These are phyloP conservation scores for Chlorella variabilis DNA, from an alignment of 163 green algal genomes.

Conservation along the genomic window DNA sequence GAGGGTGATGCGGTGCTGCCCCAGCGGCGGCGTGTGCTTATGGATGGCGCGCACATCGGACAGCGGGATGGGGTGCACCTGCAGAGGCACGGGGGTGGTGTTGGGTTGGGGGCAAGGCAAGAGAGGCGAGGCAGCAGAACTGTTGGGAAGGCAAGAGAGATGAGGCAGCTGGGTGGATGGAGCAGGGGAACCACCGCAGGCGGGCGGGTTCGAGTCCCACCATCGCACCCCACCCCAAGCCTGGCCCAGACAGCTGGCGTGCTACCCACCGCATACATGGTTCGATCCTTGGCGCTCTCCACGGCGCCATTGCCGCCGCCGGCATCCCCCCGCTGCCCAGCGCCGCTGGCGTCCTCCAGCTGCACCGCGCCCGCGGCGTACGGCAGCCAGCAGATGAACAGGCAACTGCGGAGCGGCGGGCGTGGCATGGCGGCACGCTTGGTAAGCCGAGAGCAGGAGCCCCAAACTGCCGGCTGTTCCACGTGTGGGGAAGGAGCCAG, in stretches of 20 bases:
- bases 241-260: not conserved
- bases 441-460: not conserved
- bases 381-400: constrained; percentile 64
- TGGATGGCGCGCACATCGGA: constrained; percentile 72
- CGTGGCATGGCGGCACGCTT: not conserved
- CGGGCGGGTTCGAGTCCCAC: too few relatives aligned
- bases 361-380: constrained; percentile 45
- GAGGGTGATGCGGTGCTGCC: constrained; percentile 63
- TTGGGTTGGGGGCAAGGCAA: not conserved
- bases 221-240: not conserved
- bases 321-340: not conserved
- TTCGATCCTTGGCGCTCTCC: not conserved
- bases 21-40: constrained; percentile 60
- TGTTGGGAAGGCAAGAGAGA: too few relatives aligned
- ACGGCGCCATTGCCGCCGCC: not conserved
- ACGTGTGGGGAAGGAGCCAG: too few relatives aligned
- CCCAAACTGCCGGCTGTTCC: too few relatives aligned
- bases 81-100: not conserved
- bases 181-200: too few relatives aligned
- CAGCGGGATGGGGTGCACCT: constrained; percentile 72
- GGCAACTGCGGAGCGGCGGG: not conserved
- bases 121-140: too few relatives aligned
- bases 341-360: not conserved
- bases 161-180: too few relatives aligned
- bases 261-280: constrained; percentile 20